Base-by-base conservation (phyloP, 352 stramenopile species). In the Lagenidium giganteum region DNA sequence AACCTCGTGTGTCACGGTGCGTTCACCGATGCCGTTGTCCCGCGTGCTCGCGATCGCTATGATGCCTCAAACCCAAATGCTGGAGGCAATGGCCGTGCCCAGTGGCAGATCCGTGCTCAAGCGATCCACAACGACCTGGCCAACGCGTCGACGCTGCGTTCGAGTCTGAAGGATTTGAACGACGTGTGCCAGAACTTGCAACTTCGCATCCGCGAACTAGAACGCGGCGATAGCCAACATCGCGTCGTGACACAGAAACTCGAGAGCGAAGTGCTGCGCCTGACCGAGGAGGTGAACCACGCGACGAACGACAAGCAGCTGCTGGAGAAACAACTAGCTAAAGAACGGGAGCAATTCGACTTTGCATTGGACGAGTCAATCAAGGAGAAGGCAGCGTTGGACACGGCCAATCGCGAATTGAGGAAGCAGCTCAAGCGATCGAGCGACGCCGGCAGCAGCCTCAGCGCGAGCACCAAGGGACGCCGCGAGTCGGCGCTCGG, bases 341-440 rank as follows among this genome's bases (percentile, higher is more conserved):
- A 71, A 37, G 73, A 85, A 40, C 61, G 72, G 17, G 66, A 72
- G 18, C 73, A 88, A 34, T 88, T 81, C 29, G 68, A 78, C 14
- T 35, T 61, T 31, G 58, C 72, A 26, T 48, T 88, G n/a, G 72
- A 83, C 27, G 76, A 87, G 44, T 81, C 61, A 13, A 75, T 85
- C 46, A 88, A 88, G 52, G 73, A 88, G 34, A 84, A 82, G 32
- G 63, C 67, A n/a, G 51, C 69, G n/a, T 38, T 87, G 20, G 79
- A 82, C 36, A 50, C 65, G 13, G 30, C 76, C 26, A 87, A 82
- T 42, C 68, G 71, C 13, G 68, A 87, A 25, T 53, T 88, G n/a
- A 70, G 72, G 1, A 88, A 88, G 47, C 70, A 87, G 25, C 29
- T 88, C 14, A 72, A 85, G 39, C 76, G 73, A n/a, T 64, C 58